phyloP scores from a whole-genome alignment of 2,329 filamentous ascomycete species.

The Xylariaceae sp. region DNA sequence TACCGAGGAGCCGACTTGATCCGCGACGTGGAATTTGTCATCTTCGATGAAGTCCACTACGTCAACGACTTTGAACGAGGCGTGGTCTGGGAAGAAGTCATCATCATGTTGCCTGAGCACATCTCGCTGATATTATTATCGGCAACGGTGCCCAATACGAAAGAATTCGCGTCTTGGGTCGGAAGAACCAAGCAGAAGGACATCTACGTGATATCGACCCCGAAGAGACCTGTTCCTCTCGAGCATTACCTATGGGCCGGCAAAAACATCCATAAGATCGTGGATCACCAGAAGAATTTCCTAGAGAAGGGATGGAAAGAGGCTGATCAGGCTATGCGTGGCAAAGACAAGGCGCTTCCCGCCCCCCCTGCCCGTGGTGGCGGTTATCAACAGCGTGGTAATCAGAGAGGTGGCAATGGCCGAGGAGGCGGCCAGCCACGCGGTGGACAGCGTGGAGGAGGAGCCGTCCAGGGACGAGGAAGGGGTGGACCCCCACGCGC shows the following conservation, averaged over 20 bases:
- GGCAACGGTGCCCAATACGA: constrained; percentile 93
- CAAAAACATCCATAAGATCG: constrained; percentile 90
- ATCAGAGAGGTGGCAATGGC: constrained; percentile 44
- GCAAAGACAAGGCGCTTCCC: constrained; percentile 63
- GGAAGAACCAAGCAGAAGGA: constrained; percentile 97
- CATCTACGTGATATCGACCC: constrained; percentile 97
- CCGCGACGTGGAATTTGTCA: constrained; percentile 95
- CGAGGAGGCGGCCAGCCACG: constrained; percentile 45
- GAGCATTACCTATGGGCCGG: constrained; percentile 96
- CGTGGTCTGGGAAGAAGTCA: constrained; percentile 99
- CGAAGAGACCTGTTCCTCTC: constrained; percentile 87
- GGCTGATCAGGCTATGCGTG: constrained; percentile 74
- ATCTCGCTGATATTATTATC: constrained; percentile 93
- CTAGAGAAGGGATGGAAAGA: constrained; percentile 92
- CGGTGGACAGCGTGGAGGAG: constrained; percentile 45
- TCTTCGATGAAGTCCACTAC: constrained; percentile 98
- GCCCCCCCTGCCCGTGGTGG: constrained; percentile 41
- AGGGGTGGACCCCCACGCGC: constrained; percentile 54
- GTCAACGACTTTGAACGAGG: constrained; percentile 94
- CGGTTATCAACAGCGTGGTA: constrained; percentile 42
- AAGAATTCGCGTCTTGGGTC: constrained; percentile 98
- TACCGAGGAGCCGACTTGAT: constrained; percentile 95
- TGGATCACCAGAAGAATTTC: constrained; percentile 87
- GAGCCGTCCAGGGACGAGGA: constrained; percentile 48
- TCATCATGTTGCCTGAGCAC: constrained; percentile 98